These are phyloP conservation scores for Colletotrichum eremochloae DNA, from an alignment of 2,329 filamentous ascomycete species.

Conservation along the genomic window DNA sequence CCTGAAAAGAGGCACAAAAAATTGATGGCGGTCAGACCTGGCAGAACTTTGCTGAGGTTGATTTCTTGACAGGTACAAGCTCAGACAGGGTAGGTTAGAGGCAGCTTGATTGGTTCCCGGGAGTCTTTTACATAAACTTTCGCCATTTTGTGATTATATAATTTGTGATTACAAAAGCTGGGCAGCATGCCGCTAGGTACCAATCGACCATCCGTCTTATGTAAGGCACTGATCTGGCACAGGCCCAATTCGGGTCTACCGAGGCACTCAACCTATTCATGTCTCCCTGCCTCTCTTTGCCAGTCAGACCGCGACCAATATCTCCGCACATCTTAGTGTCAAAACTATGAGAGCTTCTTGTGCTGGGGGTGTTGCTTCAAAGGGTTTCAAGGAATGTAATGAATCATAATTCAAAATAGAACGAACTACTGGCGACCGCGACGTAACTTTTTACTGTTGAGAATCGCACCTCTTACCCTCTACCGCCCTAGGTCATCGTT, in stretches of 20 bases:
- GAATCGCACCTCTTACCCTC: not conserved
- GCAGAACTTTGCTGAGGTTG: constrained; percentile 36
- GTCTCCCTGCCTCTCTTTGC: constrained; percentile 20
- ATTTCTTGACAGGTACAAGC: not conserved
- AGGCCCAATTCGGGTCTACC: constrained; percentile 2
- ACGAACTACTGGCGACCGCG: not conserved
- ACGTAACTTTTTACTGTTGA: not conserved
- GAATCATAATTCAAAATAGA: constrained; percentile 11
- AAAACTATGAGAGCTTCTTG: constrained; percentile 10
- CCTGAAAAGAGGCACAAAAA: constrained; percentile 30
- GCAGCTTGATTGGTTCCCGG: constrained; percentile 23
- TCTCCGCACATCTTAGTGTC: constrained; percentile 22
- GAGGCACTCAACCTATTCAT: not conserved
- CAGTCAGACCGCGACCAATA: constrained; percentile 7
- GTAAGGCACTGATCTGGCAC: not conserved
- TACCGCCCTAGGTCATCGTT: not conserved
- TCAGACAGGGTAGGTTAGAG: not conserved
- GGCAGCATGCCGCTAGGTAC: not conserved
- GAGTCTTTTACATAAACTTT: not conserved
- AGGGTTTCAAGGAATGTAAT: constrained; percentile 22
- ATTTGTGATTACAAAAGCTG: not conserved
- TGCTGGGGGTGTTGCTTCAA: not conserved
- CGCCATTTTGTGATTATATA: not conserved
- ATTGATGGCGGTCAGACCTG: constrained; percentile 31
- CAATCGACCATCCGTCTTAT: not conserved